Evolutionary conservation across 2,329 filamentous ascomycete species (phyloP).

Genomic region (Diaporthe nobilis): DNA sequence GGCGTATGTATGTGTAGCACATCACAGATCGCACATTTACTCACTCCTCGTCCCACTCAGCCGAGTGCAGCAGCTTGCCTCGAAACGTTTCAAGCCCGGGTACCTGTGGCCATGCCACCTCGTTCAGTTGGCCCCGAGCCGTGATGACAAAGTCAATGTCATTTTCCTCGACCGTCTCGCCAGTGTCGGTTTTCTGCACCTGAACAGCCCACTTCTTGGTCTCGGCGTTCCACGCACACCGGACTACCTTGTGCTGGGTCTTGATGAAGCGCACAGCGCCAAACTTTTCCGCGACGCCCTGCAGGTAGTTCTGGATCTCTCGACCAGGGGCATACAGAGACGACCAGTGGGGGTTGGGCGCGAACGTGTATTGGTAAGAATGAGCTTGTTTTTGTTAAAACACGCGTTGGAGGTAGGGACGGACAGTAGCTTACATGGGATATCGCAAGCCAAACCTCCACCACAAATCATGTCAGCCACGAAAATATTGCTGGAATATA

Average conservation of each 20-base stretch:
- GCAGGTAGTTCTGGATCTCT: slow-evolving; percentile 66
- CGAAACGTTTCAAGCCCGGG: slow-evolving; percentile 57
- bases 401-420: neutral
- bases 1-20: neutral
- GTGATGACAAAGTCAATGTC: slow-evolving; percentile 56
- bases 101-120: slow-evolving; percentile 60
- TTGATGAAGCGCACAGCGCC: slow-evolving; percentile 63
- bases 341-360: slow-evolving; percentile 69
- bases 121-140: slow-evolving; percentile 59
- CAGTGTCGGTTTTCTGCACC: slow-evolving; percentile 53
- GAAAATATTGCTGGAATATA: neutral
- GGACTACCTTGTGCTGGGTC: slow-evolving; percentile 57
- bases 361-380: slow-evolving; percentile 69
- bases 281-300: slow-evolving; percentile 61
- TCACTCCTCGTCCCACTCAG: slow-evolving; percentile 58
- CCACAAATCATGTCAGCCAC: neutral
- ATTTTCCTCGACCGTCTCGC: slow-evolving; percentile 55
- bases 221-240: slow-evolving; percentile 57
- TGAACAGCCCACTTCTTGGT: slow-evolving; percentile 57
- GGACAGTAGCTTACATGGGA: slow-evolving; percentile 52
- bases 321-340: slow-evolving; percentile 62
- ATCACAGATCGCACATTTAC: slow-evolving; percentile 32
- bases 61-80: slow-evolving; percentile 62
- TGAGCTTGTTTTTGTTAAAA: slow-evolving; percentile 53
- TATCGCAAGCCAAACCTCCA: slow-evolving; percentile 52